phyloP scores from a whole-genome alignment of 441 rosid species.

The Metrosideros polymorpha region DNA sequence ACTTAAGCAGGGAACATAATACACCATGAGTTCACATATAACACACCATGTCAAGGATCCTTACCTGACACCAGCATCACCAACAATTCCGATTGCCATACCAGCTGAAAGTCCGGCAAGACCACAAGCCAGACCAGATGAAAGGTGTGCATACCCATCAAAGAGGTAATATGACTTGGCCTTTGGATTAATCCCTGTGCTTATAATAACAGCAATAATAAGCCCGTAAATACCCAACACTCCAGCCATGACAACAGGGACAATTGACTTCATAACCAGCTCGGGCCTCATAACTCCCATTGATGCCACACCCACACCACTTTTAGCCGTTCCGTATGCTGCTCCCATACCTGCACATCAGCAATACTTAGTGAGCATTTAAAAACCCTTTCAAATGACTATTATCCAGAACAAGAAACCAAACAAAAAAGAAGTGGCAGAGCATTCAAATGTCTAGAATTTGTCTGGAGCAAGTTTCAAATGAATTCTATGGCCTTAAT shows the following conservation, averaged over 20 bases:
- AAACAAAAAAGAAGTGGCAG: background rate
- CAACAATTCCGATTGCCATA: background rate
- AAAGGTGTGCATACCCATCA: background rate
- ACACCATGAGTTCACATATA: background rate
- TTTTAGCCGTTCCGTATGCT: background rate
- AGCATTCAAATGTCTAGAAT: background rate
- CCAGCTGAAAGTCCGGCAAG: constrained; percentile 2
- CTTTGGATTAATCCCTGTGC: background rate
- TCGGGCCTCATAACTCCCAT: background rate
- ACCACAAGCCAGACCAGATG: constrained; percentile 3
- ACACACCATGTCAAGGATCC: background rate
- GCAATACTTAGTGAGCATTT: background rate
- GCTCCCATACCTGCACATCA: background rate
- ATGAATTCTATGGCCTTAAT: background rate
- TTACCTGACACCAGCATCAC: background rate
- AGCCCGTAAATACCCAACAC: background rate
- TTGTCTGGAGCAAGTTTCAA: background rate
- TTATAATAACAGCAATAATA: background rate
- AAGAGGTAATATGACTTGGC: background rate
- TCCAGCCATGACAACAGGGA: constrained; percentile 1
- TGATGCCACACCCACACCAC: background rate
- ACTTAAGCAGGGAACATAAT: background rate
- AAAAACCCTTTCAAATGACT: background rate
- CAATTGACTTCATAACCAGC: background rate
- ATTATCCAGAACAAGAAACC: background rate